phyloP scores from a whole-genome alignment of 2,329 filamentous ascomycete genomes.

The Aspergillus sp. region DNA sequence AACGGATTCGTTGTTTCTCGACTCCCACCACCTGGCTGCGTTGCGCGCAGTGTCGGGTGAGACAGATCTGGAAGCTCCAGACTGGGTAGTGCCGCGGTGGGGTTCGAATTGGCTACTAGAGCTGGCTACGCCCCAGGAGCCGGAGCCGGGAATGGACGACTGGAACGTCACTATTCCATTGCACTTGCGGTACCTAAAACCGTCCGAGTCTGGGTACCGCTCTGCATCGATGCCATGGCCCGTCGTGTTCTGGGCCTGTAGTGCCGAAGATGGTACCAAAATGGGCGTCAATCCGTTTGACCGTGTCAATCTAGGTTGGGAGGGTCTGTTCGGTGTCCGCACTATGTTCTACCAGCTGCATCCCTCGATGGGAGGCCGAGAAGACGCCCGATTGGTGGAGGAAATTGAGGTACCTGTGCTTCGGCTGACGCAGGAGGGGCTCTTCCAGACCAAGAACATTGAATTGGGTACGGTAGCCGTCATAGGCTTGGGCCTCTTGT shows the following conservation, averaged over 20 bases:
- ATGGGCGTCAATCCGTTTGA: conserved; percentile 83
- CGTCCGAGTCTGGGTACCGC: conserved; percentile 55
- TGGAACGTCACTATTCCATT: conserved; percentile 63
- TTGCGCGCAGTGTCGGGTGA: conserved; percentile 70
- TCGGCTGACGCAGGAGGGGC: conserved; percentile 50
- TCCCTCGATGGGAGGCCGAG: conserved; percentile 42
- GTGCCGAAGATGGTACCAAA: conserved; percentile 57
- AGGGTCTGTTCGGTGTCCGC: conserved; percentile 70
- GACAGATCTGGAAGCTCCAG: conserved; percentile 86
- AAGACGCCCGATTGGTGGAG: conserved; percentile 47
- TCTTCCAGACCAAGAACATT: conserved; percentile 38
- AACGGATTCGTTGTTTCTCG: conserved; percentile 64
- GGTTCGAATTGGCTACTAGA: conserved; percentile 76
- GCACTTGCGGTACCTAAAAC: conserved; percentile 78
- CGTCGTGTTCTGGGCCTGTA: conserved; percentile 86
- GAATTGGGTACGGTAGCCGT: conserved; percentile 57
- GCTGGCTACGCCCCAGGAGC: conserved; percentile 57
- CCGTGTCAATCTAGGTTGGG: conserved; percentile 78
- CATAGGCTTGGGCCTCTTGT: conserved; percentile 65
- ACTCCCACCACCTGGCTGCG: conserved; percentile 72
- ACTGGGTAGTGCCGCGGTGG: conserved; percentile 75
- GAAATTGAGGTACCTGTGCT: conserved; percentile 65
- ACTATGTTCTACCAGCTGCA: conserved; percentile 82
- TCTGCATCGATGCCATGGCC: conserved; percentile 71
- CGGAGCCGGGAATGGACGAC: conserved; percentile 9